Percentiles rank a stretch among this genome's conserved stretches.
Conservation (phyloP, 345 rosid genomes). For the Eucalyptus globulus region DNA sequence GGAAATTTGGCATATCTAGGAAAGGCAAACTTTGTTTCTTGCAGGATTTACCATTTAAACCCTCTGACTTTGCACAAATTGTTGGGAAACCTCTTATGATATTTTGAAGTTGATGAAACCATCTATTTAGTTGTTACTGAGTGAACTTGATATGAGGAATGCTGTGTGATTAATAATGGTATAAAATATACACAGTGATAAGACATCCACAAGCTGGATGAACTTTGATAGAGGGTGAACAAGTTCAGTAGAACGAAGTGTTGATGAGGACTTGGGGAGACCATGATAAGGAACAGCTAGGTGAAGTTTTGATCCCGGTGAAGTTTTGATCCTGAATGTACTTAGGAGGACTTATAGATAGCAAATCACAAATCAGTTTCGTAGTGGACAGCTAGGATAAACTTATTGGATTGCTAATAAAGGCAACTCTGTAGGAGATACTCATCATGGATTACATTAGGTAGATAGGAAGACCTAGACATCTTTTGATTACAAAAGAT, state of each 20-base stretch:
- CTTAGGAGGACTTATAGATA: neutral
- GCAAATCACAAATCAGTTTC: neutral
- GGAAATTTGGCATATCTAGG: neutral
- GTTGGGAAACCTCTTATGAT: neutral
- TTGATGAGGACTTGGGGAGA: neutral
- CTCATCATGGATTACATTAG: neutral
- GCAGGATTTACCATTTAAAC: neutral
- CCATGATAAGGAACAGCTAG: neutral
- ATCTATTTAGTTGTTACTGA: neutral
- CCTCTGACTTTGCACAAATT: neutral
- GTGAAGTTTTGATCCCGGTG: neutral
- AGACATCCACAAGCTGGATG: neutral
- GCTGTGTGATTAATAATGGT: neutral
- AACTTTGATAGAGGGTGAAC: neutral
- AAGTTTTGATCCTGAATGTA: neutral
- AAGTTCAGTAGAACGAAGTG: neutral
- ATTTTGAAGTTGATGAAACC: neutral
- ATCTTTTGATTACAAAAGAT: neutral
- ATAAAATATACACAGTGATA: neutral
- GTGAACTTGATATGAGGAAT: neutral
- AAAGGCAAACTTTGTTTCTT: neutral
- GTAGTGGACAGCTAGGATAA: neutral
- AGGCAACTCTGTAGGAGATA: neutral
- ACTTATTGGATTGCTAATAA: neutral
- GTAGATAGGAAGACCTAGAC: neutral